Evolutionary conservation across 2,329 filamentous ascomycete genomes (phyloP), one percentile per base, ranked within the genome.

Genomic region (Teratosphaeria epicoccoides): DNA sequence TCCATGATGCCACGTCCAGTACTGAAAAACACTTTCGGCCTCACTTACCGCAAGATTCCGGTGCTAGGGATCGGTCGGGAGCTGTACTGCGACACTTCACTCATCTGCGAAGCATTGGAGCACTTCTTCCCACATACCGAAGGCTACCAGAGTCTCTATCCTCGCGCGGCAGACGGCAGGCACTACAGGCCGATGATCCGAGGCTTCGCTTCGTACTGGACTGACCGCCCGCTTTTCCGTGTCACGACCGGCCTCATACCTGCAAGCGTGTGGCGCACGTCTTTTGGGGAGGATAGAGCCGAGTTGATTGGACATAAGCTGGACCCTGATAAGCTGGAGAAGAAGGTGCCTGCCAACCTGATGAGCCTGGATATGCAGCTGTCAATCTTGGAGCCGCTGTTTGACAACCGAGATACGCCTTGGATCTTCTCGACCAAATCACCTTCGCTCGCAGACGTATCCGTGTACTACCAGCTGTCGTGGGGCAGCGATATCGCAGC

Each of bases 121-220:
- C 57, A 65, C 49, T 63, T 63, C 59, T 64, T 63, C 43, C 61
- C 61, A 2, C 49, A 52, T 26, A 53, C 55, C 10, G 61, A 62
- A n/a, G 66, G 65, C n/a, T 69, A 63, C 47, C 61, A 61, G 6
- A 63, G 62, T 11, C 57, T 71, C 5, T 71, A 71, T 53, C 70
- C 69, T 1, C 46, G 51, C 5, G 59, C 62, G 2, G 46, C 58
- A 3, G 66, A 63, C 33, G 63, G 63, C 1, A 62, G 68, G 58
- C 55, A 57, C n/a, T 70, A 72, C 49, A 48, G 63, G 6, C 60
- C 62, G 0, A 51, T 72, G 2, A 69, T 66, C 4, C 57, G 70
- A n/a, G 68, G 68, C 0, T 70, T 71, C 29, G 66, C 69, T 2
- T 64, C 59, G n/a, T 71, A 70, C 54, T 72, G 69, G 70, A 67